These are phyloP conservation scores for Proteromonas lacertae DNA, from an alignment of 352 stramenopile species.

Conservation along the genomic window DNA sequence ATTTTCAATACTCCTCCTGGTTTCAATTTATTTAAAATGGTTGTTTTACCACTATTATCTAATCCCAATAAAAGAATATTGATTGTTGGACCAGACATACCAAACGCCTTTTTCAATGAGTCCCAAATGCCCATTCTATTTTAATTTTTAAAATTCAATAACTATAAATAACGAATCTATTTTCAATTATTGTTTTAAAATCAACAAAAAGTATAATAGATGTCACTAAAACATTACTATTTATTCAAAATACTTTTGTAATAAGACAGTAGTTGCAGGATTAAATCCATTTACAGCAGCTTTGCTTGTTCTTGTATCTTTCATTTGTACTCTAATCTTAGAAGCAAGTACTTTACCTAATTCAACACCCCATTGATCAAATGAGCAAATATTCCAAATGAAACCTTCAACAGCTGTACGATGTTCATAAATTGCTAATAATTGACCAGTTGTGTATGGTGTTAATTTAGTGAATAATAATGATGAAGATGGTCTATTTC, in stretches of 20 bases:
- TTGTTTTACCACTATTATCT: constrained; percentile 56
- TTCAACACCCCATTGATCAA: constrained; percentile 89
- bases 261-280: constrained; percentile 38
- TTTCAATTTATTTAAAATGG: constrained; percentile 54
- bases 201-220: no score
- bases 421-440: constrained; percentile 92
- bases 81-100: no score
- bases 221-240: no score
- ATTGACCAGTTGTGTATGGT: constrained; percentile 61
- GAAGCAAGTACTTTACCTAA: constrained; percentile 90
- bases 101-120: no score
- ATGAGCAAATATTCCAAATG: constrained; percentile 74
- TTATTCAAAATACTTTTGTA: constrained; percentile 48
- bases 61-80: constrained; percentile 48
- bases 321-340: constrained; percentile 12
- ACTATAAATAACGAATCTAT: no score
- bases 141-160: no score
- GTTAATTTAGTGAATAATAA: constrained; percentile 57
- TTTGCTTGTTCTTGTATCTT: not conserved
- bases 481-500: constrained; percentile 77
- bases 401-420: constrained; percentile 66
- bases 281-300: constrained; percentile 31
- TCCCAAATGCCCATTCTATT: no score
- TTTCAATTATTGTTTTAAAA: no score
- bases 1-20: constrained; percentile 42